Percentiles rank a stretch among this genome's conserved stretches.
These are phyloP conservation scores for Hypoxylon sp. DNA, from an alignment of 2,329 filamentous ascomycete genomes.

Conservation along the genomic window DNA sequence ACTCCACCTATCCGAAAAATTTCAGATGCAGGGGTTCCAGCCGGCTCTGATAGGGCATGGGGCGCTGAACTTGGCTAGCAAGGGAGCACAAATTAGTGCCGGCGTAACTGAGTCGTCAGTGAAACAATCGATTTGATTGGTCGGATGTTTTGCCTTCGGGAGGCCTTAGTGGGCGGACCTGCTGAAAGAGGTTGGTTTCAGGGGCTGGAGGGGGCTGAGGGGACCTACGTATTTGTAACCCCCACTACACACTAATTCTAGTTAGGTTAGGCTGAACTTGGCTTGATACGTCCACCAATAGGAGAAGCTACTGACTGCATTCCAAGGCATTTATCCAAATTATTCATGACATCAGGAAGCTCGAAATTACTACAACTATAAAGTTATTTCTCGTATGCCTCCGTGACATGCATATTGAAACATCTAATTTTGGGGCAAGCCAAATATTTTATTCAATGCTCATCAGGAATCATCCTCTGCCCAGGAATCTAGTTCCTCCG, in stretches of 20 bases:
- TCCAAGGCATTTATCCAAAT: constrained; percentile 40
- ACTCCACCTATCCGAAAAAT: constrained; percentile 36
- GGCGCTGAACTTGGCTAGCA: constrained; percentile 9
- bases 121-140: constrained; percentile 35
- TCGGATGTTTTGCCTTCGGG: constrained; percentile 29
- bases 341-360: constrained; percentile 35
- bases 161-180: constrained; percentile 20
- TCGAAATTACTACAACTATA: background rate
- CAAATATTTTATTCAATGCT: constrained; percentile 1
- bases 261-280: constrained; percentile 25
- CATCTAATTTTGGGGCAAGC: constrained; percentile 9
- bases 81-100: constrained; percentile 9
- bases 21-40: constrained; percentile 21
- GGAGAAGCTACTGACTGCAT: background rate
- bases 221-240: constrained; percentile 7
- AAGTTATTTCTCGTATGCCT: constrained; percentile 14
- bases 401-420: constrained; percentile 28
- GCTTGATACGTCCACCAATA: constrained; percentile 28
- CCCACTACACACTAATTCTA: constrained; percentile 18
- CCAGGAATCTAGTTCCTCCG: constrained; percentile 17
- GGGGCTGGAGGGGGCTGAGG: constrained; percentile 28
- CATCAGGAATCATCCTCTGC: constrained; percentile 16
- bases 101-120: constrained; percentile 13
- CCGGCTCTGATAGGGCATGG: constrained; percentile 38
- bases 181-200: constrained; percentile 37